Conservation (phyloP, 2,329 filamentous ascomycete species). For the Zymoseptoria ardabiliae region DNA sequence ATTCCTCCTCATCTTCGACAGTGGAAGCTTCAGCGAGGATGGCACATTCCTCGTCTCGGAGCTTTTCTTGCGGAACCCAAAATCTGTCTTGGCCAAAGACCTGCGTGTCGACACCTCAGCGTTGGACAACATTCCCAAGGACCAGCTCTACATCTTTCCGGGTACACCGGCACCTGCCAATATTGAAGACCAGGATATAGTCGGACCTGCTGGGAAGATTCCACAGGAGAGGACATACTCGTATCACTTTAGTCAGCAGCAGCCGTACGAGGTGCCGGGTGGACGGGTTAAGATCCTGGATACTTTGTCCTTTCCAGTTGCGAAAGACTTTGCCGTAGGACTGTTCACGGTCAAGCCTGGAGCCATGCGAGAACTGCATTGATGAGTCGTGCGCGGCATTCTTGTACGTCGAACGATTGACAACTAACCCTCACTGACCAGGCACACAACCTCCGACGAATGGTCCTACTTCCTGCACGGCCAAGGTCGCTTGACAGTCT, state of each 20-base stretch:
- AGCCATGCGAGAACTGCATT: slow-evolving; percentile 59
- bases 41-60: slow-evolving; percentile 50
- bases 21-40: slow-evolving; percentile 53
- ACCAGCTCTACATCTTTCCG: slow-evolving; percentile 38
- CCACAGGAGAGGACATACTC: slow-evolving; percentile 29
- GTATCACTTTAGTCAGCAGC: slow-evolving; percentile 42
- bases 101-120: slow-evolving; percentile 33
- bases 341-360: slow-evolving; percentile 53
- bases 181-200: slow-evolving; percentile 18
- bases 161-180: slow-evolving; percentile 25
- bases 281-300: slow-evolving; percentile 55
- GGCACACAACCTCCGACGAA: slow-evolving; percentile 51
- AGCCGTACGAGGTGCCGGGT: slow-evolving; percentile 46
- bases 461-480: slow-evolving; percentile 37
- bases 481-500: slow-evolving; percentile 50
- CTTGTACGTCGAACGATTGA: neutral
- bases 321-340: slow-evolving; percentile 48
- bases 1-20: slow-evolving; percentile 55
- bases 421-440: too few relatives aligned
- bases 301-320: slow-evolving; percentile 50
- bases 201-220: slow-evolving; percentile 9
- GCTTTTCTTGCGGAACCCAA: slow-evolving; percentile 26
- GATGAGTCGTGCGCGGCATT: slow-evolving; percentile 27
- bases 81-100: slow-evolving; percentile 38
- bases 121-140: slow-evolving; percentile 33